Percentiles rank a stretch among this genome's conserved stretches.
phyloP scores from a whole-genome alignment of 495 filamentous ascomycete species.

The Aspergillus ostianus region DNA sequence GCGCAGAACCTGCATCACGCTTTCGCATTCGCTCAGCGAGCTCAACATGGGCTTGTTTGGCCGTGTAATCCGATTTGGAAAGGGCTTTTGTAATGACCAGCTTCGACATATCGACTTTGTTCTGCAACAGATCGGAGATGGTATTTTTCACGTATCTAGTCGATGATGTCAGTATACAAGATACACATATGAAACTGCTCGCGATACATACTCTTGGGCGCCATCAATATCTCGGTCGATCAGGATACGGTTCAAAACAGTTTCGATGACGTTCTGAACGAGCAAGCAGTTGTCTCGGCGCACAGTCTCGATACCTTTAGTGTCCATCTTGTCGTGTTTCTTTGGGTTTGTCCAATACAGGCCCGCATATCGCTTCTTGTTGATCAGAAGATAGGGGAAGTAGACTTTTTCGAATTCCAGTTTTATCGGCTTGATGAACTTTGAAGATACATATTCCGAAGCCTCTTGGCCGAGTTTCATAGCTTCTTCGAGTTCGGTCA shows the following conservation, averaged over 20 bases:
- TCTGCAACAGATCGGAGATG: slow-evolving; percentile 93
- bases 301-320: slow-evolving; percentile 98
- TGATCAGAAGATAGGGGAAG: slow-evolving; percentile 97
- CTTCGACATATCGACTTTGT: slow-evolving; percentile 98
- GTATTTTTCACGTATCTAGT: slow-evolving; percentile 91
- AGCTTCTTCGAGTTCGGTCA: slow-evolving; percentile 73
- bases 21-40: slow-evolving; percentile 94
- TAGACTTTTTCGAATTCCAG: slow-evolving; percentile 99
- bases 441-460: slow-evolving; percentile 78
- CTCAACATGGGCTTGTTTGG: slow-evolving; percentile 93
- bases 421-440: slow-evolving; percentile 96
- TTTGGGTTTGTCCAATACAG: slow-evolving; percentile 93
- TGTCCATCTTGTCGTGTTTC: slow-evolving; percentile 99
- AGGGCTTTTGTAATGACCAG: slow-evolving; percentile 98
- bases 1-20: slow-evolving; percentile 91
- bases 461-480: slow-evolving; percentile 97
- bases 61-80: slow-evolving; percentile 76
- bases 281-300: slow-evolving; percentile 93
- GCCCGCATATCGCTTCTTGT: slow-evolving; percentile 99
- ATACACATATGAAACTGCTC: background rate
- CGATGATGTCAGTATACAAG: slow-evolving; percentile 15
- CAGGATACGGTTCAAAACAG: slow-evolving; percentile 88
- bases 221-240: slow-evolving; percentile 87
- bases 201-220: slow-evolving; percentile 78
- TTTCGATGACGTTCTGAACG: slow-evolving; percentile 97